A percentile compares a stretch with the other conserved stretches of the same genome.
These are phyloP conservation scores for Plasmodium yoelii DNA, from an alignment of 169 alveolate species.

Conservation along the genomic window DNA sequence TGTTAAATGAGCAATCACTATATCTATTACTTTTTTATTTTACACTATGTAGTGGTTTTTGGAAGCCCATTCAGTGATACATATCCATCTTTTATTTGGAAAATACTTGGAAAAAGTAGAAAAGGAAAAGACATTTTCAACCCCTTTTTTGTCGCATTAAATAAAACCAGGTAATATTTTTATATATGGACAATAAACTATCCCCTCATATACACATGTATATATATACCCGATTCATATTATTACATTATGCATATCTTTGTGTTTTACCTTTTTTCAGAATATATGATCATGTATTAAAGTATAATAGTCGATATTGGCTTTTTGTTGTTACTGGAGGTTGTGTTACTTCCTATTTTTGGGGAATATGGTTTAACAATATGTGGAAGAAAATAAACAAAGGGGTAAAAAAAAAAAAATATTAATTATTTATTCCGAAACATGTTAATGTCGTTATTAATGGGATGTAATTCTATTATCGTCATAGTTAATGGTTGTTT, in stretches of 20 bases:
- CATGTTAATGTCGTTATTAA: not conserved
- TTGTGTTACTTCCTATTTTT: slow-evolving; percentile 71
- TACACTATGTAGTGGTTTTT: slow-evolving; percentile 49
- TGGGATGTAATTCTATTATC: not conserved
- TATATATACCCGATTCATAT: not conserved
- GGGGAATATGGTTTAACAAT: slow-evolving; percentile 73
- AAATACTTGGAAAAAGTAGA: slow-evolving; percentile 58
- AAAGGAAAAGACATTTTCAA: slow-evolving; percentile 72
- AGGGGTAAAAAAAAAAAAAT: slow-evolving; percentile 50
- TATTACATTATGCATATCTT: not conserved
- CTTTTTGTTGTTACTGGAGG: slow-evolving; percentile 65
- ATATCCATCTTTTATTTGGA: slow-evolving; percentile 73
- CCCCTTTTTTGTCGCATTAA: slow-evolving; percentile 62
- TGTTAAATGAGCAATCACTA: too few relatives aligned
- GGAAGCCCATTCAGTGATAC: slow-evolving; percentile 77
- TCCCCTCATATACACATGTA: not conserved
- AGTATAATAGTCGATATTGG: slow-evolving; percentile 67
- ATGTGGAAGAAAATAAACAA: slow-evolving; percentile 64
- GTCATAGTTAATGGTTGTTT: not conserved
- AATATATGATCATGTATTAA: slow-evolving; percentile 69
- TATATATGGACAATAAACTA: not conserved
- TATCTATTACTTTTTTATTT: not conserved
- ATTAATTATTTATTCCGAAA: not conserved
- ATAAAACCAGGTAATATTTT: slow-evolving; percentile 49
- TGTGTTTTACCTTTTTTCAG: slow-evolving; percentile 8